Percentiles rank a stretch among this genome's conserved stretches.
Conservation (phyloP, 1,284 basidiomycete genomes). For the Veloboletus limbatus region DNA sequence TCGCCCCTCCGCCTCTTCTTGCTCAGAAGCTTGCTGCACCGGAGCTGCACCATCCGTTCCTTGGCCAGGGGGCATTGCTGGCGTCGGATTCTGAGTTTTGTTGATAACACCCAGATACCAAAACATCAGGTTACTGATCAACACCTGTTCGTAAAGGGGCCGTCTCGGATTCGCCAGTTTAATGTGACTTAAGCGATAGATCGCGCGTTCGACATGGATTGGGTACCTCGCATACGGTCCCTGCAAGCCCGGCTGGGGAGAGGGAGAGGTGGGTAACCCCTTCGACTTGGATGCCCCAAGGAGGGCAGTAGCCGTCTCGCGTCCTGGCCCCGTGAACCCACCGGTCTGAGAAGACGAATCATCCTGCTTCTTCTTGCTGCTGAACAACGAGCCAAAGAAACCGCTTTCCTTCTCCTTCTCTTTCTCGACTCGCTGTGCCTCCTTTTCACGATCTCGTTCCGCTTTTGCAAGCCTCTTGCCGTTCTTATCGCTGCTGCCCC, state of each 20-base stretch:
- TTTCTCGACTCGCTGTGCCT: constrained; percentile 49
- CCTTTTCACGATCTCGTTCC: constrained; percentile 46
- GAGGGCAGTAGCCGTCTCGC: constrained; percentile 78
- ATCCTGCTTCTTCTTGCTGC: constrained; percentile 78
- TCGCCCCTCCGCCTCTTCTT: constrained; percentile 38
- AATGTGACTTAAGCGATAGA: constrained; percentile 96
- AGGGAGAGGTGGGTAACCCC: constrained; percentile 54
- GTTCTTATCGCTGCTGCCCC: constrained; percentile 60
- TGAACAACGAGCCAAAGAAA: constrained; percentile 88
- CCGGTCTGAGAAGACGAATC: constrained; percentile 50
- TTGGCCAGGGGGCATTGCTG: constrained; percentile 31
- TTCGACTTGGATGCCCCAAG: constrained; percentile 81
- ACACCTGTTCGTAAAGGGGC: constrained; percentile 95
- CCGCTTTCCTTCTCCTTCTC: constrained; percentile 57
- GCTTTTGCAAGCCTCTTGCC: constrained; percentile 53
- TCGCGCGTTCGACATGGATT: constrained; percentile 96
- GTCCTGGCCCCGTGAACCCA: constrained; percentile 57
- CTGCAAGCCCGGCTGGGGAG: constrained; percentile 55
- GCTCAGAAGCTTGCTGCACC: constrained; percentile 23
- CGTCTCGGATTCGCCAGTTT: constrained; percentile 96
- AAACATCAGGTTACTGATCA: constrained; percentile 99
- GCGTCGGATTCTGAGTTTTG: constrained; percentile 58
- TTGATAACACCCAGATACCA: constrained; percentile 99
- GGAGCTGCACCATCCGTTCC: constrained; percentile 13
- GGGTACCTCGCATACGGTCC: constrained; percentile 85